Percentiles rank a stretch among this genome's conserved stretches.
phyloP scores from a whole-genome alignment of 2,329 filamentous ascomycete genomes.

The Cladobotryum protrusum region DNA sequence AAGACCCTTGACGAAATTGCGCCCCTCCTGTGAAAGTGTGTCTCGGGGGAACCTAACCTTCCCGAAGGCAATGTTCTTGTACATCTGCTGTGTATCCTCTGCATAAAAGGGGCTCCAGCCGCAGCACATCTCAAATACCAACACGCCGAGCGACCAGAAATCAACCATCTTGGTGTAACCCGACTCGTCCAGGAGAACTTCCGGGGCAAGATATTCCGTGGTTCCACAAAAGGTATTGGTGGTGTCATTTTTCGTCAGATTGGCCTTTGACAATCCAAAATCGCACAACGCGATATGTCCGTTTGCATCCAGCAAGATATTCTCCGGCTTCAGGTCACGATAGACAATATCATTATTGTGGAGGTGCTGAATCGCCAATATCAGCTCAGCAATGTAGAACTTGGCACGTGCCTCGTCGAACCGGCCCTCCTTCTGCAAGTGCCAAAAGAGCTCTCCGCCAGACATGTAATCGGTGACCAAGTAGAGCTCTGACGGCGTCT shows the following conservation, averaged over 20 bases:
- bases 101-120: slow-evolving; percentile 99
- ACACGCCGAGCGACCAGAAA: slow-evolving; percentile 95
- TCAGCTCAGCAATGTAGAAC: slow-evolving; percentile 98
- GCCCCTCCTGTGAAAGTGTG: slow-evolving; percentile 86
- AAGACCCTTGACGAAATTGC: slow-evolving; percentile 96
- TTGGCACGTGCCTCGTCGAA: slow-evolving; percentile 94
- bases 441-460: slow-evolving; percentile 96
- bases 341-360: slow-evolving; percentile 98
- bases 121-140: slow-evolving; percentile 99
- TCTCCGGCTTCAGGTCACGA: slow-evolving; percentile 94
- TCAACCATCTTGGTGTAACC: slow-evolving; percentile 99
- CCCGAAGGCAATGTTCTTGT: slow-evolving; percentile 99
- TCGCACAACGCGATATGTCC: slow-evolving; percentile 97
- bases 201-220: slow-evolving; percentile 93
- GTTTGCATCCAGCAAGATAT: slow-evolving; percentile 93
- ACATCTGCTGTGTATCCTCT: slow-evolving; percentile 99
- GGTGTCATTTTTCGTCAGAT: slow-evolving; percentile 92
- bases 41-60: slow-evolving; percentile 96
- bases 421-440: slow-evolving; percentile 91
- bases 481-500: slow-evolving; percentile 93
- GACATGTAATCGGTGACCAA: slow-evolving; percentile 99
- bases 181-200: slow-evolving; percentile 90
- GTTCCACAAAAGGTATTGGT: slow-evolving; percentile 99
- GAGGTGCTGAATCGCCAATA: slow-evolving; percentile 87
- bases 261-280: slow-evolving; percentile 95